Base-by-base conservation (phyloP, 108 stramenopile genomes). In the Cyclotella kingstonii region DNA sequence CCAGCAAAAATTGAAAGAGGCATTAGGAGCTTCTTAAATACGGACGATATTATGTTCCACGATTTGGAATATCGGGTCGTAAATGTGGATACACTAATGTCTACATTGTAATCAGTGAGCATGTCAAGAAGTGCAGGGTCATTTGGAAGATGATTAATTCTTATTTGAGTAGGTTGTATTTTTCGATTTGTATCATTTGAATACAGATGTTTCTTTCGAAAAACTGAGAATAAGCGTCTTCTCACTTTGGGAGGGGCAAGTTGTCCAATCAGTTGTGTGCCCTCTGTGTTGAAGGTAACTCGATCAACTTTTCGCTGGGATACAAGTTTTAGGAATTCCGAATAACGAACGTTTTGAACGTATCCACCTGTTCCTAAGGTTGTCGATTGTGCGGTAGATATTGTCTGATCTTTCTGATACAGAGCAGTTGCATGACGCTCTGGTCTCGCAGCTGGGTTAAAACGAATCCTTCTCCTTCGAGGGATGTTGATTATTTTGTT, bases 141-240 rank as follows among this genome's bases (percentile, higher is more conserved):
- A 36, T 95, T 87, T 8, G 95, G 95, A 33, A 98, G 84, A 31
- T 87, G 68, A 43, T 92, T 84, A 50, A 98, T 85, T 52, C 87
- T 70, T 40, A 95, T 61, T 41, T 90, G 80, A 43, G 23, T 54
- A n/a, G 25, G 57, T 27, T 48, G 27, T 17, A 25, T 23, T 40
- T 35, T 40, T 35, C 19, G 26, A 22, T 10, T 17, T 60, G 58
- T 17, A 23, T 17, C 43, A 11, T 40, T 11, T 56, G 38, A 7
- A n/a, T 40, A 18, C 26, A 21, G 5, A 10, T 25, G n/a, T n/a
- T n/a, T 0, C 8, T 29, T 3, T 36, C 7, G 12, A 41, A 26
- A 8, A 27, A 57, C 10, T 15, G 60, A 49, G n/a, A 66, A 66
- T 60, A 43, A 54, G 27, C 41, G 7, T 25, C 48, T 22, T 34